Evolutionary conservation across 345 rosid genomes (phyloP).

Genomic region (Pistacia integerrima): DNA sequence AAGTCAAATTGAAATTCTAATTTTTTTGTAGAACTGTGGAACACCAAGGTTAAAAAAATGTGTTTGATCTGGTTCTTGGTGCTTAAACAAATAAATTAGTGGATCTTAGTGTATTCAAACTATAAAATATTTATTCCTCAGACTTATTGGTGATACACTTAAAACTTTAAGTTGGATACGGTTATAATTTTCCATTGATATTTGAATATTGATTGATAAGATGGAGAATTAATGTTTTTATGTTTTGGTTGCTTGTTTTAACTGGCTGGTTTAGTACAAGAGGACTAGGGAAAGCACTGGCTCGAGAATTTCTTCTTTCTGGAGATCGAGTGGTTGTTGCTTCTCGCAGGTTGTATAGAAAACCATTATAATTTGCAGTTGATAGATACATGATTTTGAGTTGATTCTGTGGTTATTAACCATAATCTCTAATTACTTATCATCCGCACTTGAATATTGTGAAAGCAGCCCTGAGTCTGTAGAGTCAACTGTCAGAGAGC

Average conservation of each 20-base stretch:
- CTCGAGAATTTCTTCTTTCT: constrained; percentile 92
- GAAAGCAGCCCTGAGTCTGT: constrained; percentile 74
- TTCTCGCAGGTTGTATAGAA: constrained; percentile 69
- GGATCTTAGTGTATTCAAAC: not conserved
- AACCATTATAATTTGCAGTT: not conserved
- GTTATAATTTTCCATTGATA: not conserved
- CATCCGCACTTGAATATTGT: constrained; percentile 22
- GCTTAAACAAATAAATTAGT: not conserved
- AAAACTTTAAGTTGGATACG: not conserved
- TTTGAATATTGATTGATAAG: constrained; percentile 4
- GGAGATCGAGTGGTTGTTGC: constrained; percentile 88
- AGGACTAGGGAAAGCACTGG: constrained; percentile 97
- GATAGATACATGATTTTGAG: not conserved
- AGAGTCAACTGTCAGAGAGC: constrained; percentile 72
- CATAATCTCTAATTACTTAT: constrained; percentile 17
- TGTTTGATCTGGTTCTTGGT: not conserved
- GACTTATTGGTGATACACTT: not conserved
- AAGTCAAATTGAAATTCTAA: not conserved
- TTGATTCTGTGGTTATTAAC: not conserved
- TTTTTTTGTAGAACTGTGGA: no score
- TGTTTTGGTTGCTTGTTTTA: constrained; percentile 21
- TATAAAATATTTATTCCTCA: not conserved
- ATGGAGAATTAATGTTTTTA: constrained; percentile 3
- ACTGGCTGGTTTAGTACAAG: constrained; percentile 62
- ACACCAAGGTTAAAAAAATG: no score